Percentiles rank a stretch among this genome's conserved stretches.
phyloP scores from a whole-genome alignment of 805 yeast species.

The Teunomyces panamensis region DNA sequence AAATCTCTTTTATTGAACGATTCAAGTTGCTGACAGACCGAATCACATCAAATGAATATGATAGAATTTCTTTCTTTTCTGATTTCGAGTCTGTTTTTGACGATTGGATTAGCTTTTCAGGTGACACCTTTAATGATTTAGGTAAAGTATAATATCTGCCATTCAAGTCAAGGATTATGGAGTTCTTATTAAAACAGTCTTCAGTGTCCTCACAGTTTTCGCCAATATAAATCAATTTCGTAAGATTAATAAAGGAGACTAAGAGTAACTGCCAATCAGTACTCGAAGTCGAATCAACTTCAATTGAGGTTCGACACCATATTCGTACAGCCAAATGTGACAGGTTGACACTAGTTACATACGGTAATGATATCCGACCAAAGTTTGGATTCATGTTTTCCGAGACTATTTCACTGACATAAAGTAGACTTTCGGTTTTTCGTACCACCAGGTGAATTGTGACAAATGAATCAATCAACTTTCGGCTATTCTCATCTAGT shows the following conservation, averaged over 20 bases:
- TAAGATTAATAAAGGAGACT: constrained; percentile 15
- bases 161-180: constrained; percentile 20
- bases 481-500: constrained; percentile 11
- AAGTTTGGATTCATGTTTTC: constrained; percentile 25
- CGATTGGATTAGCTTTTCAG: not conserved
- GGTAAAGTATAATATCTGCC: constrained; percentile 19
- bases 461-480: constrained; percentile 24
- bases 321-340: constrained; percentile 15
- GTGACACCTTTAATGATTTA: constrained; percentile 5
- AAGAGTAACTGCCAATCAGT: constrained; percentile 20
- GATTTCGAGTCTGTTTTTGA: not conserved
- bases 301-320: constrained; percentile 14
- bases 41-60: constrained; percentile 31
- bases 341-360: constrained; percentile 6
- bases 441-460: constrained; percentile 19
- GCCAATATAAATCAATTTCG: constrained; percentile 12
- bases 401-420: constrained; percentile 30
- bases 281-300: not conserved
- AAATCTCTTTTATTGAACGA: constrained; percentile 28
- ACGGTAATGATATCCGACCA: constrained; percentile 25
- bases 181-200: constrained; percentile 16
- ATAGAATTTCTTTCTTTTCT: constrained; percentile 4
- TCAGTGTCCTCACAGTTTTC: constrained; percentile 9
- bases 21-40: constrained; percentile 24
- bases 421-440: constrained; percentile 16